Percentiles rank a stretch among this genome's conserved stretches.
phyloP scores from a whole-genome alignment of 106 monocot species.

The Allium fistulosum region DNA sequence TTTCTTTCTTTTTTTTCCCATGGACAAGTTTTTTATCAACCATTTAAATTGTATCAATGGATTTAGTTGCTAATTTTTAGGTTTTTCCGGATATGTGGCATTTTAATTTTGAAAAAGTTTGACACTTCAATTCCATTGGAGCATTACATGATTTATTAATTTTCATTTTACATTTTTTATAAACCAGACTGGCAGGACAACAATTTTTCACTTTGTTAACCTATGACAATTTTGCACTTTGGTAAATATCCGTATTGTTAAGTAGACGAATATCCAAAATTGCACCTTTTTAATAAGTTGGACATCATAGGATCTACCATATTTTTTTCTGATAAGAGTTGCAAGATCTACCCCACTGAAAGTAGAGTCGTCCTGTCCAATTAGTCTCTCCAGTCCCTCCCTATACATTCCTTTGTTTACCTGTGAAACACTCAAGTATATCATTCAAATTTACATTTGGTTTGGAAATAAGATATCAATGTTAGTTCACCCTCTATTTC shows the following conservation, averaged over 20 bases:
- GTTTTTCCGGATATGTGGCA: too few species aligned
- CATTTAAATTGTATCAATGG: neutral
- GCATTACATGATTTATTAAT: too few species aligned
- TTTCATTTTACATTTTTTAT: too few species aligned
- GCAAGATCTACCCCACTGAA: conserved; percentile 95
- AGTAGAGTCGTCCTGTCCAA: conserved; percentile 70
- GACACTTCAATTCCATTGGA: too few species aligned
- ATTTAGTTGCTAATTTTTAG: too few species aligned
- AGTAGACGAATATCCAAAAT: neutral
- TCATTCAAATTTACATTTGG: neutral
- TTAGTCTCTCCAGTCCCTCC: conserved; percentile 72
- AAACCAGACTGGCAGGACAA: too few species aligned
- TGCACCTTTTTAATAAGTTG: conserved; percentile 92
- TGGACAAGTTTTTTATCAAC: neutral
- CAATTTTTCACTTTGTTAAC: too few species aligned
- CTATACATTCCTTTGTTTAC: conserved; percentile 40
- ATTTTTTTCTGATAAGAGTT: conserved; percentile 89
- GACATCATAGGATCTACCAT: conserved; percentile 97
- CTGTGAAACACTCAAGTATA: conserved; percentile 13
- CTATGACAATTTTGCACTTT: too few species aligned
- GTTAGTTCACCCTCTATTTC: neutral
- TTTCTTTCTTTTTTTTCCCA: neutral
- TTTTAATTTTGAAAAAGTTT: too few species aligned
- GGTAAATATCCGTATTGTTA: neutral
- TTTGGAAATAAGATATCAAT: neutral